Evolutionary conservation across 176 grass and related monocot species (phyloP).

Genomic region (Elymus sibiricus): DNA sequence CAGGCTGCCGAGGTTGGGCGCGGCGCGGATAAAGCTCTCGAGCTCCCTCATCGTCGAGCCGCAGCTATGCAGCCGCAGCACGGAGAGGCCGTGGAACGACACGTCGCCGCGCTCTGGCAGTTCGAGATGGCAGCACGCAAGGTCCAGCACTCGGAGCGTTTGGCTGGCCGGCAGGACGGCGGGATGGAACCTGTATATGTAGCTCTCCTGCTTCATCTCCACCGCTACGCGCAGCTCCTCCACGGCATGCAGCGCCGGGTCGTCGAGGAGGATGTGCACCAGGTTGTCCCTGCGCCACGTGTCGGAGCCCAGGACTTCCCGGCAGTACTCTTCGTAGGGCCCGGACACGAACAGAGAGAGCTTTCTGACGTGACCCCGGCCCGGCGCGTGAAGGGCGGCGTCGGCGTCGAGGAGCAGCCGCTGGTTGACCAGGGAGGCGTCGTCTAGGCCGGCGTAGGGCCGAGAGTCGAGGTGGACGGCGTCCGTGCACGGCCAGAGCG

Average conservation of each 20-base stretch:
- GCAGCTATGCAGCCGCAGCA: neutral
- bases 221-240: neutral
- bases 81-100: neutral
- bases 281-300: neutral
- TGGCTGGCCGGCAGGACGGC: neutral
- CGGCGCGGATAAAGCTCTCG: neutral
- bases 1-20: neutral
- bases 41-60: neutral
- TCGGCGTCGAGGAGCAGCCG: neutral
- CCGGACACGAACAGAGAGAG: neutral
- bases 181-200: neutral
- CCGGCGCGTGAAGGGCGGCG: neutral
- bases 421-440: neutral
- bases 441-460: neutral
- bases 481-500: neutral
- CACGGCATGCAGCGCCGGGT: neutral
- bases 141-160: neutral
- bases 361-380: neutral
- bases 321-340: neutral
- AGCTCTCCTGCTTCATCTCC: neutral
- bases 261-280: neutral
- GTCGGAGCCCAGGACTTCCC: neutral
- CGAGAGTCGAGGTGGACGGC: neutral
- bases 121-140: neutral
- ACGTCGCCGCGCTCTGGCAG: neutral